These are phyloP conservation scores for Pisolithus microcarpus DNA, from an alignment of 768 basidiomycete species.

Conservation along the genomic window DNA sequence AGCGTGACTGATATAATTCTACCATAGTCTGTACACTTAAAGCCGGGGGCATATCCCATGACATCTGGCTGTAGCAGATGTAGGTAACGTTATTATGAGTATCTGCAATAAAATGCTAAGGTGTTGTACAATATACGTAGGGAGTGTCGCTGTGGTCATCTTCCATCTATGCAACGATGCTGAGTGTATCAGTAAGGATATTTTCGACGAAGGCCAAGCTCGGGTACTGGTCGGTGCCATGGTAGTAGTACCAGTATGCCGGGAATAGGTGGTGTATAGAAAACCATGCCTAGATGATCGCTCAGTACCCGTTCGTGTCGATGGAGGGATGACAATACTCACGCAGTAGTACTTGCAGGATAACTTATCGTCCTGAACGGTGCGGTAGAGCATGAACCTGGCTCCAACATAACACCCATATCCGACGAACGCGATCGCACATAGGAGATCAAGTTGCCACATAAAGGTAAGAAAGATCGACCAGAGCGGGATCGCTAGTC, in stretches of 20 bases:
- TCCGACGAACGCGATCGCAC: conserved; percentile 9
- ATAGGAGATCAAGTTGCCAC: conserved; percentile 14
- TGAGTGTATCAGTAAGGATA: too few relatives aligned
- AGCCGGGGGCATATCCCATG: too few relatives aligned
- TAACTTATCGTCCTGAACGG: conserved; percentile 11
- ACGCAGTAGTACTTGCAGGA: conserved; percentile 21
- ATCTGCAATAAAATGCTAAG: too few relatives aligned
- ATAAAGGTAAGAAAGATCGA: conserved; percentile 15
- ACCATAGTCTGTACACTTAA: too few relatives aligned
- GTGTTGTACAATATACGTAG: too few relatives aligned
- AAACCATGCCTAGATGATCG: conserved; percentile 10
- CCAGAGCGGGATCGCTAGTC: conserved; percentile 18
- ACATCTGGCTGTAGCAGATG: too few relatives aligned
- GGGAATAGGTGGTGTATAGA: conserved; percentile 11
- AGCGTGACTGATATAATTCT: too few relatives aligned
- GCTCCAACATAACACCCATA: conserved; percentile 14
- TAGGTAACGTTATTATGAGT: too few relatives aligned
- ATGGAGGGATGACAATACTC: neutral
- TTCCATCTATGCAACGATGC: too few relatives aligned
- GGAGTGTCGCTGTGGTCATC: too few relatives aligned
- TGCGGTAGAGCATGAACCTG: conserved; percentile 14
- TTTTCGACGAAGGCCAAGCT: neutral
- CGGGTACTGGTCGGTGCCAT: neutral
- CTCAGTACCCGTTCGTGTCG: neutral
- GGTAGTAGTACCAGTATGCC: conserved; percentile 6